These are phyloP conservation scores for Dryadomyces quercus-mongolicae DNA, from an alignment of 2,329 filamentous ascomycete species.

Conservation along the genomic window DNA sequence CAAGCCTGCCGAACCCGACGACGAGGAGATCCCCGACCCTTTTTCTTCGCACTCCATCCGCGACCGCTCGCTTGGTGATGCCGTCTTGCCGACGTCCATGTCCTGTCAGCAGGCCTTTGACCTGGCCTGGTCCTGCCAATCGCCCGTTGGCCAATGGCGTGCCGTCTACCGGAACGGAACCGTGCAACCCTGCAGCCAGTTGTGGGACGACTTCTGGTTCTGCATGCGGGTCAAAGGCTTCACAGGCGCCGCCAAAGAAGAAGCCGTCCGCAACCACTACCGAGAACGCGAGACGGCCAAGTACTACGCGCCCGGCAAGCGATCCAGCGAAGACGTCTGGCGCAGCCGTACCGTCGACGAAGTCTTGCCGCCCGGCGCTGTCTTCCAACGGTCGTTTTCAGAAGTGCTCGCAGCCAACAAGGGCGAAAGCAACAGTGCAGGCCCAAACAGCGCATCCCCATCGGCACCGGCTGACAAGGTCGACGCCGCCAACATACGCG, in stretches of 20 bases:
- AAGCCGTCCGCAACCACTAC: constrained; percentile 55
- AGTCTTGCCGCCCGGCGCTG: constrained; percentile 37
- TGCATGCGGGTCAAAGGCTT: constrained; percentile 77
- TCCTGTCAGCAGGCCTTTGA: constrained; percentile 88
- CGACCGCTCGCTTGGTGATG: constrained; percentile 39
- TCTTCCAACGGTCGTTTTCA: constrained; percentile 23
- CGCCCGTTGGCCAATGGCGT: constrained; percentile 81
- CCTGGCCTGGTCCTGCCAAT: constrained; percentile 86
- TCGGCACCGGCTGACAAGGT: constrained; percentile 16
- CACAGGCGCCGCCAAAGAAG: constrained; percentile 40
- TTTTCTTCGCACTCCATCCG: constrained; percentile 1
- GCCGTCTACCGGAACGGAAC: constrained; percentile 79
- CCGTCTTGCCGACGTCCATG: constrained; percentile 69
- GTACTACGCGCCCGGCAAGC: constrained; percentile 51
- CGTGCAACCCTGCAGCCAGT: constrained; percentile 64
- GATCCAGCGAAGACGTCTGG: constrained; percentile 88
- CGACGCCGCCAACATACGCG: constrained; percentile 28
- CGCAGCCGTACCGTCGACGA: constrained; percentile 46
- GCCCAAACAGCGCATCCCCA: too few species aligned
- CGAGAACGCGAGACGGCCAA: constrained; percentile 51
- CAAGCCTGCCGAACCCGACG: neutral
- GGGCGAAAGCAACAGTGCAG: constrained; percentile 8
- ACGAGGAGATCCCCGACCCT: constrained; percentile 6
- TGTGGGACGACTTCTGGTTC: constrained; percentile 94
- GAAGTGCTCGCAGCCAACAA: constrained; percentile 24